Evolutionary conservation across 2,329 filamentous ascomycete genomes (phyloP).

Genomic region (Pyrenochaeta sp.): DNA sequence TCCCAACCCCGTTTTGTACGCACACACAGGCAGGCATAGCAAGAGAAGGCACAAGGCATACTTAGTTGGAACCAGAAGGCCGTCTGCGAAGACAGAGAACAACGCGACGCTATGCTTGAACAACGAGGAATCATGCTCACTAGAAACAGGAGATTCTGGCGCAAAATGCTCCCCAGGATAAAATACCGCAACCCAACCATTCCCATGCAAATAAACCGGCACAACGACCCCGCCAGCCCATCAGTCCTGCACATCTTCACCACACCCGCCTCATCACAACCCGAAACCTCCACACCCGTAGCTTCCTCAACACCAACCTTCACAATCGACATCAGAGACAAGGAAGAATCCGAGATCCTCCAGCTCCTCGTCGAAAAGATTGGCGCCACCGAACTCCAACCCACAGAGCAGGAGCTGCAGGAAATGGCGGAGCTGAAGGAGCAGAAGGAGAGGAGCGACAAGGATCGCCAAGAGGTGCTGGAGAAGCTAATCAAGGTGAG

Average conservation of each 20-base stretch:
- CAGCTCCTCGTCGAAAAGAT: constrained; percentile 68
- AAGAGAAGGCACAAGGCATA: too few species aligned
- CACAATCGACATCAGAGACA: constrained; percentile 66
- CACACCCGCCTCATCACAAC: constrained; percentile 23
- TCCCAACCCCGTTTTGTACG: constrained; percentile 16
- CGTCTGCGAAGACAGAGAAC: too few species aligned
- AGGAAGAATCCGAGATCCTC: constrained; percentile 68
- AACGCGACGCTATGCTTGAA: not conserved
- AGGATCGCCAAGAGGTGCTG: constrained; percentile 63
- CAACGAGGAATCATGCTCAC: constrained; percentile 2
- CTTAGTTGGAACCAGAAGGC: too few species aligned
- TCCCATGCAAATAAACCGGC: constrained; percentile 81
- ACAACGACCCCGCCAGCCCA: constrained; percentile 52
- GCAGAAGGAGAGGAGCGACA: constrained; percentile 57
- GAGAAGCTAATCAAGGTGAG: constrained; percentile 65
- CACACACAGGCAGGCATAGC: not conserved
- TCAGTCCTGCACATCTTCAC: constrained; percentile 43
- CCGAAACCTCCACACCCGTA: constrained; percentile 20
- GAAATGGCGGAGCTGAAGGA: constrained; percentile 67
- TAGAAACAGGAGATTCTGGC: constrained; percentile 81
- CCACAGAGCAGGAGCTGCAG: constrained; percentile 66
- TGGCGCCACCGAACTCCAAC: constrained; percentile 63
- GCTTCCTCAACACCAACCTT: constrained; percentile 43
- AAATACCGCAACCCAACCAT: constrained; percentile 94
- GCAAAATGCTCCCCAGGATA: constrained; percentile 78